Evolutionary conservation across 139 green algal genomes (phyloP).

Genomic region (Chlamydomonas applanata): DNA sequence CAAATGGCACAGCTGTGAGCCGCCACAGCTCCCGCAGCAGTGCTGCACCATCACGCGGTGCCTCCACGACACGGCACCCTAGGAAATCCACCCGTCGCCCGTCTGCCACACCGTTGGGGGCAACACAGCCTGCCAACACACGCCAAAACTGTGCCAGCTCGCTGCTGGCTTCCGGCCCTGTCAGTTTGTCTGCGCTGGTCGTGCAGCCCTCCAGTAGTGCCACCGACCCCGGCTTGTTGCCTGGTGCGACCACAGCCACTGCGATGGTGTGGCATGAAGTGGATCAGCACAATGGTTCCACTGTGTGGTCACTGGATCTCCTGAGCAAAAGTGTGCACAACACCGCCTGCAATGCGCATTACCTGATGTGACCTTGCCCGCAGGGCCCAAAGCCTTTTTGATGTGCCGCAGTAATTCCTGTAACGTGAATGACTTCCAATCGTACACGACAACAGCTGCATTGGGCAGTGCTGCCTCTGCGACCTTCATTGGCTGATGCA

Average conservation of each 20-base stretch:
- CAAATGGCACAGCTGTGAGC: constrained; percentile 47
- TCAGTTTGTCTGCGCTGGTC: constrained; percentile 37
- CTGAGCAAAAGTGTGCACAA: too few relatives aligned
- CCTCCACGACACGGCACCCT: constrained; percentile 36
- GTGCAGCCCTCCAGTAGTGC: neutral
- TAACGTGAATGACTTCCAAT: constrained; percentile 48
- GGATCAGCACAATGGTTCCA: too few relatives aligned
- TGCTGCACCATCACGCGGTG: constrained; percentile 29
- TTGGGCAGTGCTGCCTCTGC: constrained; percentile 30
- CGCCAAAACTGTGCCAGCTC: constrained; percentile 52
- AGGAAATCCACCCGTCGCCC: constrained; percentile 41
- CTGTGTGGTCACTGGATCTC: too few relatives aligned
- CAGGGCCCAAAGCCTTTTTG: constrained; percentile 24
- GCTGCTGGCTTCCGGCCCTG: neutral
- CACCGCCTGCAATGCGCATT: too few relatives aligned
- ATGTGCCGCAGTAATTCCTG: constrained; percentile 39
- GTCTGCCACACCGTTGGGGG: constrained; percentile 18
- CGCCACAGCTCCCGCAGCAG: constrained; percentile 41
- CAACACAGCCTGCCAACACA: constrained; percentile 38
- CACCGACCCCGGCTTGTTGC: constrained; percentile 31
- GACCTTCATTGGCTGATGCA: constrained; percentile 21
- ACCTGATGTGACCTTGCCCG: constrained; percentile 31
- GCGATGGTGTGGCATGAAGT: too few relatives aligned
- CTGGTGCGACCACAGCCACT: constrained; percentile 42
- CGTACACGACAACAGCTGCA: constrained; percentile 44